Conservation (phyloP, 2,329 filamentous ascomycete species). For the Aspergillus calidoustus region DNA sequence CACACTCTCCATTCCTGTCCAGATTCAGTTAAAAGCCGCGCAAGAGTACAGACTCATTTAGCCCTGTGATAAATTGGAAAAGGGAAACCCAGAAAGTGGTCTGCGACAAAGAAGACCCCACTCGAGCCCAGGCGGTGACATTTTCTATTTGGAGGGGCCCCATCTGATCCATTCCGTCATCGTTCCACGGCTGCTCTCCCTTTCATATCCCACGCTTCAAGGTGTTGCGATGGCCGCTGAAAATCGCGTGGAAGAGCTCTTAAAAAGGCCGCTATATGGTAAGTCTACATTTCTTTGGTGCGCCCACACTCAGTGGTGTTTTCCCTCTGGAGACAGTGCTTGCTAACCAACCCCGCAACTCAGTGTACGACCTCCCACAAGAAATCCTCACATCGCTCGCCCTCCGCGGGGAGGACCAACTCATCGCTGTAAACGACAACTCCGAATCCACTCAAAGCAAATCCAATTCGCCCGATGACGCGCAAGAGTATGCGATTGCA, state of each 20-base stretch:
- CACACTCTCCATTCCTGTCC: background rate
- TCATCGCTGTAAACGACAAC: conserved; percentile 30
- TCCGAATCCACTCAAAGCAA: conserved; percentile 29
- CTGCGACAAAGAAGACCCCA: background rate
- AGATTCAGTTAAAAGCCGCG: background rate
- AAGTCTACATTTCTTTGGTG: conserved; percentile 14
- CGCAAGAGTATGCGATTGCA: conserved; percentile 48
- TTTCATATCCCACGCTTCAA: background rate
- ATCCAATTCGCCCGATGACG: conserved; percentile 36
- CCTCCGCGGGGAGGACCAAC: conserved; percentile 55
- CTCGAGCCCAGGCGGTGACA: conserved; percentile 3
- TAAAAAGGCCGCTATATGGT: conserved; percentile 58
- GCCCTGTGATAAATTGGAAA: background rate
- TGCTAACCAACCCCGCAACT: conserved; percentile 24
- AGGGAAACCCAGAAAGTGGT: background rate
- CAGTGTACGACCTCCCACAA: conserved; percentile 78
- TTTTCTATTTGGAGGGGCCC: background rate
- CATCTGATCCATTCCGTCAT: conserved; percentile 8
- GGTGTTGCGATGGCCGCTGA: conserved; percentile 27
- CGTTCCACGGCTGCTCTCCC: background rate
- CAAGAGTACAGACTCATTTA: background rate
- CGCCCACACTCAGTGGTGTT: background rate
- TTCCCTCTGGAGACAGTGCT: background rate
- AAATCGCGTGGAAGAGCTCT: conserved; percentile 40
- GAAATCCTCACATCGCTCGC: conserved; percentile 72